phyloP scores from a whole-genome alignment of 257 asterid genomes.

The Primulina eburnea region DNA sequence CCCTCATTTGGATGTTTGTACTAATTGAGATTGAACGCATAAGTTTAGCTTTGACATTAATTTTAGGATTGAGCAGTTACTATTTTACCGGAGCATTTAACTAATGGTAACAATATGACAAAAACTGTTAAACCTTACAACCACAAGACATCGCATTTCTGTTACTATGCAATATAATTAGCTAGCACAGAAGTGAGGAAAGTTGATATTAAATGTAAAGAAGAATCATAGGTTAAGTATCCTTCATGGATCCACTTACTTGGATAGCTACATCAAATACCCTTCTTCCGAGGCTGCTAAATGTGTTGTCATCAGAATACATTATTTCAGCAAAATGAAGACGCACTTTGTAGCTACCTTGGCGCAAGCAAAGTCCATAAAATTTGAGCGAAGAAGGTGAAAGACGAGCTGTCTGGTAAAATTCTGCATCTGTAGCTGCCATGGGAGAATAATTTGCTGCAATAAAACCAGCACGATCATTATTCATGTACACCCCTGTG shows the following conservation, averaged over 20 bases:
- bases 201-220: neutral
- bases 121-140: too few relatives aligned
- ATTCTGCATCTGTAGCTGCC: slow-evolving; percentile 29
- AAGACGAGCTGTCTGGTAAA: slow-evolving; percentile 72
- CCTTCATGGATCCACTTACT: slow-evolving; percentile 40
- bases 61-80: neutral
- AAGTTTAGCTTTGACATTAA: neutral
- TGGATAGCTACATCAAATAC: slow-evolving; percentile 85
- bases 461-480: neutral
- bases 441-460: slow-evolving; percentile 32
- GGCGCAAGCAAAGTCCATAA: slow-evolving; percentile 71
- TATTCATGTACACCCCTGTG: slow-evolving; percentile 51
- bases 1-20: neutral
- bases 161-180: neutral
- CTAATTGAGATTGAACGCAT: too few relatives aligned
- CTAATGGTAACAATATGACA: neutral
- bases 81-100: too few relatives aligned
- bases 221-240: neutral
- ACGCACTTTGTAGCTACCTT: slow-evolving; percentile 84
- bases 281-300: slow-evolving; percentile 71
- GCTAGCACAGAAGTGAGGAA: neutral
- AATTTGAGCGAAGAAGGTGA: slow-evolving; percentile 72
- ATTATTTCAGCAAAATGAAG: slow-evolving; percentile 89
- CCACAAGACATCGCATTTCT: neutral
- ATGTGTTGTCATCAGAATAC: slow-evolving; percentile 49